Conservation (phyloP, 73 alveolate genomes). For the Tetrahymena elliotti region DNA sequence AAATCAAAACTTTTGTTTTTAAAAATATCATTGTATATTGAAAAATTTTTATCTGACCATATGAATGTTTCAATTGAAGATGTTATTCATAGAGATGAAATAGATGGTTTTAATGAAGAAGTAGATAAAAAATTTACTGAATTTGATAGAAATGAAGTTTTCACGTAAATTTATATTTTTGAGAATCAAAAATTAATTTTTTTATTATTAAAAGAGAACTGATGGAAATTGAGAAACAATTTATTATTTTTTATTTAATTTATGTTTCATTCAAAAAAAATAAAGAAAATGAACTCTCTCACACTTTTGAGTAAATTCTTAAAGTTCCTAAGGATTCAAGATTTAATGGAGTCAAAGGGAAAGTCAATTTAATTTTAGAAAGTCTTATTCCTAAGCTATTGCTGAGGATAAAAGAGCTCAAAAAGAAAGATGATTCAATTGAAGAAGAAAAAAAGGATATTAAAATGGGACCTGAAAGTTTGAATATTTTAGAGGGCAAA, state of each 20-base stretch:
- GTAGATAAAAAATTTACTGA: neutral
- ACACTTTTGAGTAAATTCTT: neutral
- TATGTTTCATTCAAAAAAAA: neutral
- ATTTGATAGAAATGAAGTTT: neutral
- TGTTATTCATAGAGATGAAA: neutral
- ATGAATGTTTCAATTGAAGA: neutral
- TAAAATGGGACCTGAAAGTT: neutral
- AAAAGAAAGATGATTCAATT: neutral
- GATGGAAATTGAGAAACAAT: neutral
- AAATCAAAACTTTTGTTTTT: neutral
- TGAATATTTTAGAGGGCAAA: neutral
- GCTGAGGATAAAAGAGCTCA: neutral
- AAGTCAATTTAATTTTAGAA: neutral
- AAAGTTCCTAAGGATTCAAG: neutral
- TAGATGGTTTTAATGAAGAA: neutral
- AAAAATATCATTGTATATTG: neutral
- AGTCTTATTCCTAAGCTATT: neutral
- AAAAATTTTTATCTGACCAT: neutral
- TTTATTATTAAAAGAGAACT: neutral
- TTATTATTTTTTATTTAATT: neutral
- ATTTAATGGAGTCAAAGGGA: neutral
- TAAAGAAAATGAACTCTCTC: neutral
- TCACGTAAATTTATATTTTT: neutral
- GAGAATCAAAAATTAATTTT: too few species aligned
- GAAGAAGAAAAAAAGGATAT: neutral